Conservation (phyloP, 306 rosid species). For the Heteromeles arbutifolia region DNA sequence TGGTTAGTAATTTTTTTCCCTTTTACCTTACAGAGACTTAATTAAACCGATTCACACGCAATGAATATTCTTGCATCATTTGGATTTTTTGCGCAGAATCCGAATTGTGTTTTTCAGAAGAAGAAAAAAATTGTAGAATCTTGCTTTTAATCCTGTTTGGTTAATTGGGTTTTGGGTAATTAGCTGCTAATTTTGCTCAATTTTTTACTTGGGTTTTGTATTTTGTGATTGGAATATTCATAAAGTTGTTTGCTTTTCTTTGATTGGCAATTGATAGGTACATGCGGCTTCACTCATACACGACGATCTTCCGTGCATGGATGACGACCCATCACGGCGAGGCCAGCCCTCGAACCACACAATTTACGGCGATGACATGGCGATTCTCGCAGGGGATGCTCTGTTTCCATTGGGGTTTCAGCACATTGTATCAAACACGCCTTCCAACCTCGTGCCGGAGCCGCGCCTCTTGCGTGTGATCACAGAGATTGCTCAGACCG, state of each 20-base stretch:
- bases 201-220: background rate
- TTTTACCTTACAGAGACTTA: background rate
- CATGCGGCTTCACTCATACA: slow-evolving; percentile 93
- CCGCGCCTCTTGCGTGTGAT: slow-evolving; percentile 64
- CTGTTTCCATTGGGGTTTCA: slow-evolving; percentile 86
- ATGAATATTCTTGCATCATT: background rate
- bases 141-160: background rate
- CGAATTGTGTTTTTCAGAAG: background rate
- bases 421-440: slow-evolving; percentile 86
- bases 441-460: slow-evolving; percentile 66
- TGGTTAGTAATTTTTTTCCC: slow-evolving; percentile 34
- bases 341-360: slow-evolving; percentile 88
- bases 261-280: slow-evolving; percentile 44
- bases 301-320: slow-evolving; percentile 96
- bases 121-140: background rate
- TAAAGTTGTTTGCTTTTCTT: background rate
- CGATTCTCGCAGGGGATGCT: slow-evolving; percentile 87
- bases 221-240: background rate
- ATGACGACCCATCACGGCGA: slow-evolving; percentile 72
- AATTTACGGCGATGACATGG: slow-evolving; percentile 83
- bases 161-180: background rate
- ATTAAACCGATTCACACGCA: background rate
- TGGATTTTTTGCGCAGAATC: background rate
- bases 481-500: slow-evolving; percentile 76
- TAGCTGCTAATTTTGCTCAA: background rate